A percentile compares a stretch with the other conserved stretches of the same genome.
Evolutionary conservation across 2,329 filamentous ascomycete genomes (phyloP).

Genomic region (Clarireedia sp.): DNA sequence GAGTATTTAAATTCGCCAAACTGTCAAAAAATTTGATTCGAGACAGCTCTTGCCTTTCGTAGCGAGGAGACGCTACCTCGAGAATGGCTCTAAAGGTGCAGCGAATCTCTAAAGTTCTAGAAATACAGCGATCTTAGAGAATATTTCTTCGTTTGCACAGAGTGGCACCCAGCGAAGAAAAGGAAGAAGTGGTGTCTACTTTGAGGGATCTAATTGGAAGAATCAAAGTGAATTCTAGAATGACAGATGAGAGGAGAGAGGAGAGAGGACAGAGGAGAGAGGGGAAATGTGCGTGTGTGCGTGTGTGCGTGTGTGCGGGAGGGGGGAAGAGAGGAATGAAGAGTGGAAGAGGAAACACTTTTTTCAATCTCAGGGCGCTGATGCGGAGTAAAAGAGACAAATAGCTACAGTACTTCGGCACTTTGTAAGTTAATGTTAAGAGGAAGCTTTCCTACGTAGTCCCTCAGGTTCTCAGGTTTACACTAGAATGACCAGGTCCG

Average conservation of each 20-base stretch:
- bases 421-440: no score
- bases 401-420: not conserved
- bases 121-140: constrained; percentile 1
- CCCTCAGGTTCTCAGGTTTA: not conserved
- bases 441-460: not conserved
- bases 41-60: constrained; percentile 1
- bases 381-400: not conserved
- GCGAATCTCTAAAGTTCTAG: not conserved
- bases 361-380: not conserved
- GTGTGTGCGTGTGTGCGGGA: no score
- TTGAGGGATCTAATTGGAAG: not conserved
- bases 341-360: not conserved
- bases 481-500: constrained; percentile 5
- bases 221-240: constrained; percentile 3
- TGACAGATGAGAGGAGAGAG: not conserved
- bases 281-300: no score
- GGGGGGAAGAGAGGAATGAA: not conserved
- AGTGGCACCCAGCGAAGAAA: not conserved
- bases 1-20: not conserved
- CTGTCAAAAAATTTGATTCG: not conserved
- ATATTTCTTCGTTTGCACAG: not conserved
- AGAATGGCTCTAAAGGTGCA: constrained; percentile 1
- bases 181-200: not conserved
- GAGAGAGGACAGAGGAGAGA: not conserved
- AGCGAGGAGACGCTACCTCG: not conserved